phyloP scores from a whole-genome alignment of 2,329 filamentous ascomycete genomes.

The Neopestalotiopsis clavispora region DNA sequence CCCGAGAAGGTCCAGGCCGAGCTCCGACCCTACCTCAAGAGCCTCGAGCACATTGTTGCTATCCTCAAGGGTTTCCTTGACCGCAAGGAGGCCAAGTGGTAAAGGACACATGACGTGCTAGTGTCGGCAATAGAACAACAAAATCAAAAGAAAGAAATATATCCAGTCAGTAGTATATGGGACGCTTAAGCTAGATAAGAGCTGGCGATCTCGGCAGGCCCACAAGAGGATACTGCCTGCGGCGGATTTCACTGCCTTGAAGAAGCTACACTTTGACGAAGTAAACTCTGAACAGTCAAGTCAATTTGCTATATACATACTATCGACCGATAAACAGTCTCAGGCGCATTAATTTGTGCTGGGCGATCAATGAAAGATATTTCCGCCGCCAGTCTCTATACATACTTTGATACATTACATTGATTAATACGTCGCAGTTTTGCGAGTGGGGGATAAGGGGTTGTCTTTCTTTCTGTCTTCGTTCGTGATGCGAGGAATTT shows the following conservation, averaged over 20 bases:
- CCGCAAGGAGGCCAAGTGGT: constrained; percentile 64
- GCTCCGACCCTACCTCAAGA: constrained; percentile 74
- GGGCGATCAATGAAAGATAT: neutral
- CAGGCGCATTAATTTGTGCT: neutral
- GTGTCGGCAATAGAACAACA: neutral
- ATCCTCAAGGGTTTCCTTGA: constrained; percentile 70
- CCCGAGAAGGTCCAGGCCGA: constrained; percentile 65
- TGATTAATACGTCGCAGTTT: neutral
- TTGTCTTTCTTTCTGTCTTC: neutral
- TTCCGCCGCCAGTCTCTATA: neutral
- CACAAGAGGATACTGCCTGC: neutral
- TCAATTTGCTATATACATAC: neutral
- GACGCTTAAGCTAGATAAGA: neutral
- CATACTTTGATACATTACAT: neutral
- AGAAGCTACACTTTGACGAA: neutral
- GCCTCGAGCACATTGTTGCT: constrained; percentile 77
- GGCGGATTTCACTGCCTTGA: neutral
- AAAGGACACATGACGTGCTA: constrained; percentile 21
- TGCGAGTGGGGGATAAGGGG: neutral
- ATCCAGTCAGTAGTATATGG: neutral
- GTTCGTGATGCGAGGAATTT: neutral
- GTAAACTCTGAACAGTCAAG: neutral
- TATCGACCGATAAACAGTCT: neutral
- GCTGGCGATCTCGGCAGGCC: neutral
- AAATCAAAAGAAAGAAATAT: neutral